phyloP scores from a whole-genome alignment of 2,329 filamentous ascomycete genomes.

The Fusarium verticillioides region DNA sequence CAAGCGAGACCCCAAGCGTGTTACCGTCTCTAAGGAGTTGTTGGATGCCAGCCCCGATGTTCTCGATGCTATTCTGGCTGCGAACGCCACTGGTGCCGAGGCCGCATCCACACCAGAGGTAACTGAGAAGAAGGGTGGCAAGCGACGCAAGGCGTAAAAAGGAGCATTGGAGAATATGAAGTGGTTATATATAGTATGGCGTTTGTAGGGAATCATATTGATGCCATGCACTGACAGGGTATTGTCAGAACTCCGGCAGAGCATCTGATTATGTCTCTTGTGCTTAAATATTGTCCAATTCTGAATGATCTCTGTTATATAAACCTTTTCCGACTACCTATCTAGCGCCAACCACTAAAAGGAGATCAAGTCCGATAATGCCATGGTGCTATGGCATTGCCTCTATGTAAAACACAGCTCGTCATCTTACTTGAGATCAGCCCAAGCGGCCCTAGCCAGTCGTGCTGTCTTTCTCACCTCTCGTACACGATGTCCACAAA shows the following conservation, averaged over 20 bases:
- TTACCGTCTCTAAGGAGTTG: conserved; percentile 52
- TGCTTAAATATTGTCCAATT: not conserved
- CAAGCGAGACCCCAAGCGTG: conserved; percentile 70
- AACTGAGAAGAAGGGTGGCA: conserved; percentile 55
- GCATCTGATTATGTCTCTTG: not conserved
- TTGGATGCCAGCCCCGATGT: conserved; percentile 58
- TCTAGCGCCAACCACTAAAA: conserved; percentile 5
- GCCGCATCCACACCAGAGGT: conserved; percentile 48
- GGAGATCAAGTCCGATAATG: not conserved
- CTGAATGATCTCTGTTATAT: not conserved
- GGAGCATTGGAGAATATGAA: conserved; percentile 1
- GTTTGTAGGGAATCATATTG: conserved; percentile 32
- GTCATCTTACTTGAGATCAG: conserved; percentile 47
- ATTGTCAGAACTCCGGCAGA: not conserved
- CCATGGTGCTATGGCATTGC: not conserved
- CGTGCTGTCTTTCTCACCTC: conserved; percentile 63
- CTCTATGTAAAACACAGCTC: conserved; percentile 23
- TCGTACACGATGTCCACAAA: conserved; percentile 65
- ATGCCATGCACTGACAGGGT: conserved; percentile 7
- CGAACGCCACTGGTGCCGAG: conserved; percentile 45
- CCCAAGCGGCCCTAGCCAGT: conserved; percentile 62
- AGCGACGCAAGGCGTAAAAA: conserved; percentile 58
- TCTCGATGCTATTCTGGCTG: conserved; percentile 59
- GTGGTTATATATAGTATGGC: conserved; percentile 23
- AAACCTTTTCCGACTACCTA: not conserved